phyloP scores from a whole-genome alignment of 2,329 filamentous ascomycete genomes.

The Claviceps fusiformis region DNA sequence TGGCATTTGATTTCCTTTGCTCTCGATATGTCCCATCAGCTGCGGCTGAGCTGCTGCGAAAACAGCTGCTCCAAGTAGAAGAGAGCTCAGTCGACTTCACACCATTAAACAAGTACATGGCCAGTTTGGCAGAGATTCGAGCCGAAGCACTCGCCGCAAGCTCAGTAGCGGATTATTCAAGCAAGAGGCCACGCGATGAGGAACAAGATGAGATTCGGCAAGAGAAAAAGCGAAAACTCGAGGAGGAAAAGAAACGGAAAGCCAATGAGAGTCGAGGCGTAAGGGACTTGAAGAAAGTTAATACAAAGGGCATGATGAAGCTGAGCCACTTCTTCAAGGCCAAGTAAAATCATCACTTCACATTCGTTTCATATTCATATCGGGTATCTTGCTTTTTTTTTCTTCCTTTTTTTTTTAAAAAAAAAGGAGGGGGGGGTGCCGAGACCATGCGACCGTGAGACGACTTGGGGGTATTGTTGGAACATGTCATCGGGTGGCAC shows the following conservation, averaged over 20 bases:
- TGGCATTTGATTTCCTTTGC: conserved; percentile 51
- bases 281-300: conserved; percentile 74
- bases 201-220: conserved; percentile 50
- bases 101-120: conserved; percentile 57
- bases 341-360: conserved; percentile 21
- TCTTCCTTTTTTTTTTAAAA: no score
- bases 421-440: neutral
- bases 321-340: conserved; percentile 89
- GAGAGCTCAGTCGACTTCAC: conserved; percentile 44
- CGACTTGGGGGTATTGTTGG: neutral
- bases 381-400: conserved; percentile 16
- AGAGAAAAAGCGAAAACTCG: conserved; percentile 73
- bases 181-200: conserved; percentile 54
- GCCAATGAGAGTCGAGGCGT: conserved; percentile 60
- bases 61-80: conserved; percentile 22
- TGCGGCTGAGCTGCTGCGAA: conserved; percentile 28
- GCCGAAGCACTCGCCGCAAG: conserved; percentile 58
- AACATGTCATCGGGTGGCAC: conserved; percentile 15
- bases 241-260: conserved; percentile 76
- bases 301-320: conserved; percentile 91
- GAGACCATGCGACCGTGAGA: neutral
- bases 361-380: conserved; percentile 8
- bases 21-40: conserved; percentile 42
- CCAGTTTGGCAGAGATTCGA: conserved; percentile 51
- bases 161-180: conserved; percentile 54